These are phyloP conservation scores for Hypocreales sp. DNA, from an alignment of 2,329 filamentous ascomycete species.

Conservation along the genomic window DNA sequence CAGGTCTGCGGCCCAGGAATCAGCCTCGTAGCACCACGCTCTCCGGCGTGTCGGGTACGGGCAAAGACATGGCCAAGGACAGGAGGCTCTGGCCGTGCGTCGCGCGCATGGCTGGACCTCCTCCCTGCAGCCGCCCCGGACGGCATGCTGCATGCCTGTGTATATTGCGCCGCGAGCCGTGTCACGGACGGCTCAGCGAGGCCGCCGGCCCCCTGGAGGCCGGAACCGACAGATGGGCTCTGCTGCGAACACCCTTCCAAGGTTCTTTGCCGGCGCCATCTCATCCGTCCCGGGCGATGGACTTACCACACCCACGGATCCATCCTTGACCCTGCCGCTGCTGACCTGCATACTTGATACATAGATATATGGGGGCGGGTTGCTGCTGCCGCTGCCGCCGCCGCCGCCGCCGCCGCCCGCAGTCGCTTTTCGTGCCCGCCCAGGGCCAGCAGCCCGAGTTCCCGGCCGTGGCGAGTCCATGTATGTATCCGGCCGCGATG, in stretches of 20 bases:
- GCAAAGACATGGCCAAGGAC: neutral
- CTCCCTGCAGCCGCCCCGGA: conserved; percentile 2
- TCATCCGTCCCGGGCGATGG: conserved; percentile 1
- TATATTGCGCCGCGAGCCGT: too few relatives aligned
- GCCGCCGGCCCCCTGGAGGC: too few relatives aligned
- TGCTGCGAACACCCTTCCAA: conserved; percentile 5
- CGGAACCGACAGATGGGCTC: neutral
- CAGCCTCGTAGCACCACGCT: too few relatives aligned
- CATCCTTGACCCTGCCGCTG: conserved; percentile 2
- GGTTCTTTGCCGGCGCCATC: conserved; percentile 4
- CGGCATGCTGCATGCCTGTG: too few relatives aligned
- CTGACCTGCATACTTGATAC: conserved; percentile 1
- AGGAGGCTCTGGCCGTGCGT: too few relatives aligned
- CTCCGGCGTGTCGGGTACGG: conserved; percentile 5
- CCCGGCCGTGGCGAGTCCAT: neutral
- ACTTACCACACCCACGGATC: conserved; percentile 1
- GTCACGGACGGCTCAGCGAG: too few relatives aligned
- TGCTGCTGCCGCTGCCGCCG: conserved; percentile 1
- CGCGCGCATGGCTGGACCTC: too few relatives aligned
- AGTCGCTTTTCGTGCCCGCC: too few relatives aligned
- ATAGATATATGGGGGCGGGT: conserved; percentile 1
- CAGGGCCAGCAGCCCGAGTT: neutral
- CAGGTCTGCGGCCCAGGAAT: too few relatives aligned
- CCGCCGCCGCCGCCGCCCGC: too few relatives aligned
- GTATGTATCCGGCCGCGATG: conserved; percentile 2